Base-by-base conservation (phyloP, 2,329 filamentous ascomycete genomes). In the Aspergillus aculeatus region DNA sequence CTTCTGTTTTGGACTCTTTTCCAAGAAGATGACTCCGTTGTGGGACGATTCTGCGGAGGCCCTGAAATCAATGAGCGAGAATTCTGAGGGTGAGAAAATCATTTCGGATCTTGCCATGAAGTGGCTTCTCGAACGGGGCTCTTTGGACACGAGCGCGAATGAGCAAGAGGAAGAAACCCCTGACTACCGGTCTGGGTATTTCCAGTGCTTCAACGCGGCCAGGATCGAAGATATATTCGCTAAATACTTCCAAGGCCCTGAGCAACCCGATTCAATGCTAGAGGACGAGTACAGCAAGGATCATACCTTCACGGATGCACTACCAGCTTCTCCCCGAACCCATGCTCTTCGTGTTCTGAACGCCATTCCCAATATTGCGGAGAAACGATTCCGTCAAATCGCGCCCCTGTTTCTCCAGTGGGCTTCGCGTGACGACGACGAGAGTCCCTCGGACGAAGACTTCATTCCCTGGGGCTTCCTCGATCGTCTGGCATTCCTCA, bases 1-100 rank as follows among this genome's bases (percentile, higher is more conserved):
- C 0, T 98, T 93, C 69, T 87, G 92, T 68, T 96, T 97, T 68
- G 95, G 95, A 52, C 84, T 97, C 75, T 83, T 98, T 61, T 95
- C 93, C 0, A 87, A 96, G 52, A 91, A 89, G 66, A 82, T 97
- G 64, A 85, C 92, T 0, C 92, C 92, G 38, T 81, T 96, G 5
- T 97, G 94, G 91, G 91, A 96, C 61, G 91, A 96, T 68, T 85
- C 91, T 0, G 86, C 89, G 54, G 84, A 87, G 57, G 87, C 90
- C 0, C 78, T 99, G 69, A 89, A 91, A 69, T 83, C 88, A 54
- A 87, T 99, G 56, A 84, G 87, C 21, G 84, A 90, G 65, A 83
- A 83, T 23, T 88, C 89, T 64, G 76, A 79, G 44, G 92, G 91
- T 23, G 92, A 97, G 71, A 86, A 89, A 32, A 80, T 84, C 19